Evolutionary conservation across 2,329 filamentous ascomycete species (phyloP).

Genomic region (Claviceps sp.): DNA sequence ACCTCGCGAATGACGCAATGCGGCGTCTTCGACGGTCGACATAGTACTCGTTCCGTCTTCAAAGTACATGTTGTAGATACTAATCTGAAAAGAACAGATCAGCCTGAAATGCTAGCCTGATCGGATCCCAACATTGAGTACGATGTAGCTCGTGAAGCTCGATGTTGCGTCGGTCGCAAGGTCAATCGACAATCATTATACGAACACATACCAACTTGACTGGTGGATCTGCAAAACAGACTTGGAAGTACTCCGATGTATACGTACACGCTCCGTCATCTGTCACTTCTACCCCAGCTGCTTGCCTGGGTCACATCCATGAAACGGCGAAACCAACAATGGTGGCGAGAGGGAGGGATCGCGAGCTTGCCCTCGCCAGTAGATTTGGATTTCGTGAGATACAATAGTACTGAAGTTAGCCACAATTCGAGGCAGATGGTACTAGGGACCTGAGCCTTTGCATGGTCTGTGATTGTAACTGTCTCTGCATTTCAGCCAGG

Average conservation of each 20-base stretch:
- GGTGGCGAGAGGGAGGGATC: constrained; percentile 11
- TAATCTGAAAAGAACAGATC: neutral
- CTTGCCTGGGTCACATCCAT: constrained; percentile 6
- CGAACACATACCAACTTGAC: neutral
- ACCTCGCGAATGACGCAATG: neutral
- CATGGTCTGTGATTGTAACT: neutral
- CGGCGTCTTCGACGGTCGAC: neutral
- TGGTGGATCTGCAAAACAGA: neutral
- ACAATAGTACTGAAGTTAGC: neutral
- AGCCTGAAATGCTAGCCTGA: neutral
- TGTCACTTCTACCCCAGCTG: constrained; percentile 9
- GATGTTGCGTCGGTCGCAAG: neutral
- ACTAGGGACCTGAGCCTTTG: neutral
- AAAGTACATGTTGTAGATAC: neutral
- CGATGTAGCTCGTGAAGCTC: neutral
- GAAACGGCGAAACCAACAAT: constrained; percentile 9
- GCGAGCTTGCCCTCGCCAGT: constrained; percentile 9
- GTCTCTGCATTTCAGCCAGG: neutral
- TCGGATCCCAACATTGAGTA: neutral
- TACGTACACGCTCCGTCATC: constrained; percentile 7
- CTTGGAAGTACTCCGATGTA: constrained; percentile 11
- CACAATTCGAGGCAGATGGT: neutral
- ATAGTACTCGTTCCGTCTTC: neutral
- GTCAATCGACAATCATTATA: neutral
- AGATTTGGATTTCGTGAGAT: neutral